These are phyloP conservation scores for Rhodomyrtus tomentosa DNA, from an alignment of 345 rosid genomes.

Conservation along the genomic window DNA sequence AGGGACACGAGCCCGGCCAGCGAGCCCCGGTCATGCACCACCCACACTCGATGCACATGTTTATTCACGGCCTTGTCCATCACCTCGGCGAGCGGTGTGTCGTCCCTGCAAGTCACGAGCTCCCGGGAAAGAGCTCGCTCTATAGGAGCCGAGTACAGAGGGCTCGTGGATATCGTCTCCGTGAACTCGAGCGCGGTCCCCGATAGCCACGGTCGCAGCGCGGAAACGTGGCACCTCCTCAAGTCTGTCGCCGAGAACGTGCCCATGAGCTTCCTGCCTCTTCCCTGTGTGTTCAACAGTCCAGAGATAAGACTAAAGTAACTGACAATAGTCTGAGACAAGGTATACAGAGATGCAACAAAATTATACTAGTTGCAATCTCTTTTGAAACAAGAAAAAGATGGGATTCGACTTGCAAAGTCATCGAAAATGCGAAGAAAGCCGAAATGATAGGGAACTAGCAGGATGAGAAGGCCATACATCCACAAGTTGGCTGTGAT, in stretches of 20 bases:
- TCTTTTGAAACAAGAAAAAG: background rate
- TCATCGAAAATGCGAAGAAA: background rate
- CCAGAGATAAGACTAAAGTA: background rate
- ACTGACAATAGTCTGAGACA: background rate
- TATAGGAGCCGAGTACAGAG: constrained; percentile 5
- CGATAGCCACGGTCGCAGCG: constrained; percentile 52
- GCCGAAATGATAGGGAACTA: background rate
- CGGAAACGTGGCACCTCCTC: constrained; percentile 49
- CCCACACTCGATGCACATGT: constrained; percentile 80
- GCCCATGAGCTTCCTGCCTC: constrained; percentile 50
- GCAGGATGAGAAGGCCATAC: constrained; percentile 15
- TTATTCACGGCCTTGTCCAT: constrained; percentile 44
- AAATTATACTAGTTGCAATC: no score
- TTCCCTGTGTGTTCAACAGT: constrained; percentile 32
- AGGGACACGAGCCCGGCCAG: constrained; percentile 53
- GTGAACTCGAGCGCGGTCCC: constrained; percentile 48
- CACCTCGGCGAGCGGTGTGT: constrained; percentile 33
- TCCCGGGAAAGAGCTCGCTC: constrained; percentile 6
- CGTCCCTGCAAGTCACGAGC: constrained; percentile 34
- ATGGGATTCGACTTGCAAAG: background rate
- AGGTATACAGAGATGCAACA: no score
- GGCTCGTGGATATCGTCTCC: constrained; percentile 17
- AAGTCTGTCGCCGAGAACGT: constrained; percentile 78
- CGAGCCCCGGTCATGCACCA: constrained; percentile 31
- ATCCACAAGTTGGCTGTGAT: constrained; percentile 44